phyloP scores from a whole-genome alignment of 2,329 filamentous ascomycete species.

The Fusarium sublunatum region DNA sequence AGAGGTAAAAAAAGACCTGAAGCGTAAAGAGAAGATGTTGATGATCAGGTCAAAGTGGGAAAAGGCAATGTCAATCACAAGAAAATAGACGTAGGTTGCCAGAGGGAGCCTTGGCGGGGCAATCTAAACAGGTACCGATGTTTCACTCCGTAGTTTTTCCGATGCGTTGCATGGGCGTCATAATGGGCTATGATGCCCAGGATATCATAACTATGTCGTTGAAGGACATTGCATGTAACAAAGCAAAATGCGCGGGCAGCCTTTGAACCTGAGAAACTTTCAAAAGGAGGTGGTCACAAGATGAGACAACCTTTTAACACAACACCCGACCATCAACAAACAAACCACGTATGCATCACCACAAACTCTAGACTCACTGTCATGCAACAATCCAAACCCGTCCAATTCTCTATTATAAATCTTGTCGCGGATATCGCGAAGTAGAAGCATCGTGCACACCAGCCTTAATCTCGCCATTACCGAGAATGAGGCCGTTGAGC shows the following conservation, averaged over 20 bases:
- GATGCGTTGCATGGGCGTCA: slow-evolving; percentile 29
- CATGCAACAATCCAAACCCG: not conserved
- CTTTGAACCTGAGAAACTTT: too few species aligned
- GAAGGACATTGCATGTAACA: not conserved
- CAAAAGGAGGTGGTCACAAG: too few species aligned
- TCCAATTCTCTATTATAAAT: slow-evolving; percentile 12
- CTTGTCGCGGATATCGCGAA: slow-evolving; percentile 53
- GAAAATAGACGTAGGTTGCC: slow-evolving; percentile 45
- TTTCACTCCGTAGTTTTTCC: slow-evolving; percentile 48
- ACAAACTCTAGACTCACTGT: not conserved
- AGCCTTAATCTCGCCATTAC: slow-evolving; percentile 69
- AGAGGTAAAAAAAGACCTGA: slow-evolving; percentile 22
- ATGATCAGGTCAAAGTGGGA: slow-evolving; percentile 42
- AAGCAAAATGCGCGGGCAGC: too few species aligned
- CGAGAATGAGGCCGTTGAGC: slow-evolving; percentile 81
- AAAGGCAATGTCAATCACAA: slow-evolving; percentile 37
- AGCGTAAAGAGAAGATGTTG: slow-evolving; percentile 27
- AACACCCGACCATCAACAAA: too few species aligned
- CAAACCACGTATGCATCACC: not conserved
- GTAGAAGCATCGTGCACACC: slow-evolving; percentile 45
- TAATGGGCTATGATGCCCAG: not conserved
- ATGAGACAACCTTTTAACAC: too few species aligned
- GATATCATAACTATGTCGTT: not conserved
- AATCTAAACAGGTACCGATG: slow-evolving; percentile 27
- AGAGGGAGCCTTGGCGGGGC: slow-evolving; percentile 50